Evolutionary conservation across 352 stramenopile species (phyloP).

Genomic region (Phytophthora podocarpi): DNA sequence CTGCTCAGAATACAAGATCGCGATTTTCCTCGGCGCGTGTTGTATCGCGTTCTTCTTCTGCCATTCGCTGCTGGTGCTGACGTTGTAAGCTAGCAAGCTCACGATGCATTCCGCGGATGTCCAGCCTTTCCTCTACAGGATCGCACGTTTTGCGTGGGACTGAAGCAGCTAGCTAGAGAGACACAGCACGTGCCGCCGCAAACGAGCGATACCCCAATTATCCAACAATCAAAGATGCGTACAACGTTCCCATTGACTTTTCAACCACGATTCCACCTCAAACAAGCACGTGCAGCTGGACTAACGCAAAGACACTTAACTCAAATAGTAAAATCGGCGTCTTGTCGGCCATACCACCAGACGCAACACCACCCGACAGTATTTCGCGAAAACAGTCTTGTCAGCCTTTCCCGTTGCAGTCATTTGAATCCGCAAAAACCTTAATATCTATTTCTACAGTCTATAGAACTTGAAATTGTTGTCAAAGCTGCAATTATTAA

Average conservation of each 20-base stretch:
- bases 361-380: constrained; percentile 4
- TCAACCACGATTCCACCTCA: constrained; percentile 3
- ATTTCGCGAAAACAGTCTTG: constrained; percentile 27
- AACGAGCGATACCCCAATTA: constrained; percentile 10
- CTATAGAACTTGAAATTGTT: not conserved
- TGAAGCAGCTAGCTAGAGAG: constrained; percentile 16
- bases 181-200: constrained; percentile 10
- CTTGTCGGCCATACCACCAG: constrained; percentile 18
- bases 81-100: constrained; percentile 33
- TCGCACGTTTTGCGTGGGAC: not conserved
- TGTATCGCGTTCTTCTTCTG: constrained; percentile 69
- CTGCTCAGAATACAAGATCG: constrained; percentile 83
- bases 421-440: not conserved
- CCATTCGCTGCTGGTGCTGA: constrained; percentile 65
- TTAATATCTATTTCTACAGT: not conserved
- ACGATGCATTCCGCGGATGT: not conserved
- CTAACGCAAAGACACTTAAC: constrained; percentile 7
- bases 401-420: constrained; percentile 14
- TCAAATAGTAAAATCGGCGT: constrained; percentile 9
- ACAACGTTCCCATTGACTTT: not conserved
- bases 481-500: not conserved
- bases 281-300: constrained; percentile 15
- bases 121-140: not conserved
- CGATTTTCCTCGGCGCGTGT: constrained; percentile 62
- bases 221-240: constrained; percentile 16